phyloP scores from a whole-genome alignment of 2,329 filamentous ascomycete genomes.

The Diaporthe sp. region DNA sequence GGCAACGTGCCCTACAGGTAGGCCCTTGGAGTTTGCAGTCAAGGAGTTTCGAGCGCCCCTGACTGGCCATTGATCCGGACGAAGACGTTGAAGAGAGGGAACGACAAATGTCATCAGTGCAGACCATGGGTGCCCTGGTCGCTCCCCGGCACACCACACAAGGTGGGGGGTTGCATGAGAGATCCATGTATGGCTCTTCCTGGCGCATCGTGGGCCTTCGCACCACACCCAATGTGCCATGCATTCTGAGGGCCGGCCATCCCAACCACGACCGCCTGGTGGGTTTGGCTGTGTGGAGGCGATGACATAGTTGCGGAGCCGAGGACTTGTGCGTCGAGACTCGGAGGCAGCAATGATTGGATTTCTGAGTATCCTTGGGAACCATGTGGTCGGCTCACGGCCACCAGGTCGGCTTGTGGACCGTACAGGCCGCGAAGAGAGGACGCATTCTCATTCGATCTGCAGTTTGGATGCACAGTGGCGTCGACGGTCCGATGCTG shows the following conservation, averaged over 20 bases:
- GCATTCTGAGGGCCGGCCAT: constrained; percentile 8
- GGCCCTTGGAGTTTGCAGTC: background rate
- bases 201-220: constrained; percentile 14
- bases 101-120: constrained; percentile 7
- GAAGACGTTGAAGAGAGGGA: background rate
- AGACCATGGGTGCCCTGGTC: constrained; percentile 17
- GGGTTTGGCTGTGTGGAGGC: constrained; percentile 29
- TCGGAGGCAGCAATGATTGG: constrained; percentile 25
- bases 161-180: constrained; percentile 24
- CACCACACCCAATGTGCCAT: constrained; percentile 29
- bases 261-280: constrained; percentile 23
- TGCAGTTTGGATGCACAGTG: constrained; percentile 35
- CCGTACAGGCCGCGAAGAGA: constrained; percentile 10
- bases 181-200: background rate
- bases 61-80: background rate
- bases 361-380: constrained; percentile 27
- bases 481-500: constrained; percentile 31
- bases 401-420: constrained; percentile 25
- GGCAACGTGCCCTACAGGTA: constrained; percentile 12
- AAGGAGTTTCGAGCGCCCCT: background rate
- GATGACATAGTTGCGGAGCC: constrained; percentile 37
- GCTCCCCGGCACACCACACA: constrained; percentile 1
- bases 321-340: constrained; percentile 14
- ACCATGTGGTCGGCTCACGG: constrained; percentile 38
- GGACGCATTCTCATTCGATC: constrained; percentile 29